Evolutionary conservation across 805 yeast species (phyloP).

Genomic region (Candida argentea): DNA sequence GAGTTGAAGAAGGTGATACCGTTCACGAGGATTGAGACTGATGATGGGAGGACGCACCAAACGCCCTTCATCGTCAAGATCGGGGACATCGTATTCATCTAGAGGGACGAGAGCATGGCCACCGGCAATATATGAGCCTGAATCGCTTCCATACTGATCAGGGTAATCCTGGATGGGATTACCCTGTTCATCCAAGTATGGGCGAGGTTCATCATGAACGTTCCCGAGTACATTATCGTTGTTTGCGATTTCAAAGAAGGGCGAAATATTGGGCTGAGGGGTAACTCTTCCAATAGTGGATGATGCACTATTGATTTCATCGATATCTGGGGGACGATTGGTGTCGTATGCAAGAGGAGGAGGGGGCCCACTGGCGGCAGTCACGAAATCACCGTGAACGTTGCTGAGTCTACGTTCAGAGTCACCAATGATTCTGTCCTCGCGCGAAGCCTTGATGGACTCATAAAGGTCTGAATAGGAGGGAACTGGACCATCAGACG

Average conservation of each 20-base stretch:
- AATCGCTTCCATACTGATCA: neutral
- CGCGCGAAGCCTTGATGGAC: constrained; percentile 9
- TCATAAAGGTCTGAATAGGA: too few species aligned
- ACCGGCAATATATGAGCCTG: neutral
- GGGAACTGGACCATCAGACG: too few species aligned
- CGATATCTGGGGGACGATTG: neutral
- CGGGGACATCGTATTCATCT: constrained; percentile 25
- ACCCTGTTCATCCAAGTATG: too few species aligned
- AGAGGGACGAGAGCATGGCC: constrained; percentile 5
- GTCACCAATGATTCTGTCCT: constrained; percentile 14
- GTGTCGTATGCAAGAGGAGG: too few species aligned
- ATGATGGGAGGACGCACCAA: constrained; percentile 35
- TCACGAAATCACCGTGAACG: constrained; percentile 8
- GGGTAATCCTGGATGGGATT: too few species aligned
- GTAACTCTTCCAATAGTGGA: constrained; percentile 3
- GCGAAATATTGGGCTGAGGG: neutral
- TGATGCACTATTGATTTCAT: constrained; percentile 1
- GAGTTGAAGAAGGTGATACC: constrained; percentile 30
- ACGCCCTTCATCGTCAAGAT: constrained; percentile 25
- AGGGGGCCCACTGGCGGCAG: neutral
- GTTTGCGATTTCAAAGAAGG: neutral
- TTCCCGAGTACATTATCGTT: too few species aligned
- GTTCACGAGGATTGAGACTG: constrained; percentile 32
- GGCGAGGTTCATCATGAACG: too few species aligned
- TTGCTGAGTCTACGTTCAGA: constrained; percentile 20